Base-by-base conservation (phyloP, 305 asterid genomes). In the Nicotiana rustica region DNA sequence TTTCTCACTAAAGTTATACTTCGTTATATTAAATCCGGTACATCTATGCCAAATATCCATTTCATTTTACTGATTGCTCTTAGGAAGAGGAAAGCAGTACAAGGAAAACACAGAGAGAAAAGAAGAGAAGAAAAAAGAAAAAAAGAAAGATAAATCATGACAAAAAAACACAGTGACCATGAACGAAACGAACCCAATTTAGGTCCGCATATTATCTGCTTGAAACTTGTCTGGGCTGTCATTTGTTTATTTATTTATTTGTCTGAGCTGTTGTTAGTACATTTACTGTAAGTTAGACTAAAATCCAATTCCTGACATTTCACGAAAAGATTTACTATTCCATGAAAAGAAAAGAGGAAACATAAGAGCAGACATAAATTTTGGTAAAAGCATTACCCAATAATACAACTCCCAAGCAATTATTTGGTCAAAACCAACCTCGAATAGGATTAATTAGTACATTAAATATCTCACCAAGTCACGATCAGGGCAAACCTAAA, bases 401-500 rank as follows among this genome's bases (percentile, higher is more conserved):
- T 69, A n/a, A 19, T n/a, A 69, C 19, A 4, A 44, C 10, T 66
- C 19, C 70, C 18, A 21, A 49, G 49, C 36, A 49, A 75, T 13
- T 75, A 75, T 18, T 78, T 60, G 59, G 36, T 78, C 25, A 44
- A 44, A 36, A 67, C 52, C 31, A 35, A 59, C 56, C 10, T 36
- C 19, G 12, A 59, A 19, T 78, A 59, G 81, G 33, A 19, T 77
- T 12, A 2, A 13, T 55, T 5, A 2, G 67, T 10, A n/a, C 66
- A 55, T 52, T 47, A 52, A 49, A 56, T 75, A 75, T 33, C 38
- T 57, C 61, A 75, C 19, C 64, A 76, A 35, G n/a, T 61, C 55
- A 77, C 35, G 33, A 33, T 60, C 59, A 78, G 10, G 78, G 36
- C 7, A 44, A 71, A 71, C 38, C 4, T 47, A 71, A 71, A 19